These are phyloP conservation scores for Torrubiellomyces zombiae DNA, from an alignment of 2,329 filamentous ascomycete genomes.

Conservation along the genomic window DNA sequence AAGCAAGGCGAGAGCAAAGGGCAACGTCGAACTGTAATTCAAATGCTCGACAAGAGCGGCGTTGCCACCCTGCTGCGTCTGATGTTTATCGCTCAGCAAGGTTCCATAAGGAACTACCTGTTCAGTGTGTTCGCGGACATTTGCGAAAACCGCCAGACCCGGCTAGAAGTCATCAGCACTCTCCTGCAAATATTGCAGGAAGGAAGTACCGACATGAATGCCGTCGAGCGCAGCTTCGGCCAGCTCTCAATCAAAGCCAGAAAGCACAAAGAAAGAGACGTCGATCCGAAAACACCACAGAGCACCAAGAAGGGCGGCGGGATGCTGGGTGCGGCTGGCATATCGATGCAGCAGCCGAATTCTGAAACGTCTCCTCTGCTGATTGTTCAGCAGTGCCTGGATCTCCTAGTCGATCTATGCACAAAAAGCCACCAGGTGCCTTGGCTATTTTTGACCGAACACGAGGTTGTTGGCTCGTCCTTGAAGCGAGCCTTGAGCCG, in stretches of 20 bases:
- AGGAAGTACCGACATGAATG: slow-evolving; percentile 80
- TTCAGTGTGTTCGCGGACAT: slow-evolving; percentile 81
- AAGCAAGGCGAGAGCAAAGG: slow-evolving; percentile 41
- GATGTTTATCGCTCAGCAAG: slow-evolving; percentile 92
- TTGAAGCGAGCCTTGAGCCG: slow-evolving; percentile 61
- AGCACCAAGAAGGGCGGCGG: slow-evolving; percentile 60
- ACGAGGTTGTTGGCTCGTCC: slow-evolving; percentile 57
- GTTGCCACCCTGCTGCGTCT: slow-evolving; percentile 92
- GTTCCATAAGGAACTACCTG: slow-evolving; percentile 67
- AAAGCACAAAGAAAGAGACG: slow-evolving; percentile 49
- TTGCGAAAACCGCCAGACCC: slow-evolving; percentile 91
- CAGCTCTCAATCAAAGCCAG: slow-evolving; percentile 84
- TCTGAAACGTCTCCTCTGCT: slow-evolving; percentile 86
- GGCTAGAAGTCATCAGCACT: slow-evolving; percentile 83
- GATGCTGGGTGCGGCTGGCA: slow-evolving; percentile 28
- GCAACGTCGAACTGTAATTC: slow-evolving; percentile 67
- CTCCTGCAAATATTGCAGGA: slow-evolving; percentile 89
- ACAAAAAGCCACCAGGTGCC: slow-evolving; percentile 75
- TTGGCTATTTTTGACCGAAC: slow-evolving; percentile 85
- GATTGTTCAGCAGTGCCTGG: slow-evolving; percentile 89
- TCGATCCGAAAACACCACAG: slow-evolving; percentile 60
- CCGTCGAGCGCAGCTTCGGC: slow-evolving; percentile 88
- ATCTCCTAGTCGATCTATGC: slow-evolving; percentile 68
- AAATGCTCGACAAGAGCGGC: slow-evolving; percentile 93
- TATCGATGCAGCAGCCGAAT: slow-evolving; percentile 35